Evolutionary conservation across 2,329 filamentous ascomycete genomes (phyloP), one percentile per base, ranked within the genome.

Genomic region (Pestalotiopsis sp.): DNA sequence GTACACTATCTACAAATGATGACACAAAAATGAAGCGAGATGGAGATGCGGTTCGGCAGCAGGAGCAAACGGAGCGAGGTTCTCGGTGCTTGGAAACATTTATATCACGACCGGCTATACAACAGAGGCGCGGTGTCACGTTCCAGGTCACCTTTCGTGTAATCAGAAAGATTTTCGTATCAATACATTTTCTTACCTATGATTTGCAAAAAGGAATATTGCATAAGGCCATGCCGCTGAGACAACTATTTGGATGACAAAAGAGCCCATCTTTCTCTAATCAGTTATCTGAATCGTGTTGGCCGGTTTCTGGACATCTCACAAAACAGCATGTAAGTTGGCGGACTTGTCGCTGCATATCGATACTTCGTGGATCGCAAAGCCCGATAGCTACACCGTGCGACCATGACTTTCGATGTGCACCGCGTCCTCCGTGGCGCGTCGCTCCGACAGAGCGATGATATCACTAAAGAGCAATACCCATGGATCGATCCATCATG

Each of bases 161-260:
- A 62, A 62, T 36, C 38, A 62, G 59, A n/a, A 62, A 62, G n/a
- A 62, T 41, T 17, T 62, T 17, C 9, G 31, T 39, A 62, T 17
- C 7, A n/a, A 23, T 20, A 52, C 7, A 52, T 9, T 17, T 45
- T 17, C 31, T 52, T 62, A 17, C 17, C 27, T 4, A 59, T 17
- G 20, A 17, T 52, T 20, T 52, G 45, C 45, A n/a, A n/a, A 14
- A 11, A 52, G 45, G 31, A 45, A 45, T 5, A 45, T 45, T 45
- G 41, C 41, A 14, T 36, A 6, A 36, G 41, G 41, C 3, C 5
- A 45, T 45, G 41, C 41, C 52, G 13, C 23, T n/a, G 52, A 20
- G n/a, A 17, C 52, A 58, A 2, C 20, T 58, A 11, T 17, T 20
- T 52, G 45, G 2, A 58, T 7, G 52, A n/a, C 52, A n/a, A 13